Percentiles rank a stretch among this genome's conserved stretches.
phyloP scores from a whole-genome alignment of 2,329 filamentous ascomycete species.

The Fusarium setosum region DNA sequence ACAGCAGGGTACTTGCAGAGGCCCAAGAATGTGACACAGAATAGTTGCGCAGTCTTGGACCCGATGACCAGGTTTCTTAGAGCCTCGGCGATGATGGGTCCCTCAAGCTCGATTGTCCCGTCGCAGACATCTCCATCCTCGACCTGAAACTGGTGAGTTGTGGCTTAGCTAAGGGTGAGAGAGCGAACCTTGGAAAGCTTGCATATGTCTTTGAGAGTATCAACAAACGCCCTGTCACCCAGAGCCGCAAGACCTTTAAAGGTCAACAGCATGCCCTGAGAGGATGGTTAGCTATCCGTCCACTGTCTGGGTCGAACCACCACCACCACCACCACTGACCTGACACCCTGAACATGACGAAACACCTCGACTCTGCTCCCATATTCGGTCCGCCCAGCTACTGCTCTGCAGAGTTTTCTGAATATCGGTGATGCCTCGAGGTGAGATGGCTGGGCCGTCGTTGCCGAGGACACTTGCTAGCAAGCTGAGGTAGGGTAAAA shows the following conservation, averaged over 20 bases:
- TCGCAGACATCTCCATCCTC: conserved; percentile 67
- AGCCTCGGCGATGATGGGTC: conserved; percentile 62
- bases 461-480: conserved; percentile 13
- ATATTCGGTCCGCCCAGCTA: conserved; percentile 31
- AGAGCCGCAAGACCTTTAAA: conserved; percentile 57
- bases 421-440: conserved; percentile 4
- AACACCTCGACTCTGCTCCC: conserved; percentile 24
- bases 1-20: conserved; percentile 62
- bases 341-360: conserved; percentile 40
- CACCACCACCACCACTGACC: conserved; percentile 21
- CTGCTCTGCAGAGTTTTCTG: conserved; percentile 22
- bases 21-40: conserved; percentile 65
- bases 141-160: conserved; percentile 44
- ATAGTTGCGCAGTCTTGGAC: conserved; percentile 61
- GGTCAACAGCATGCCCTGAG: conserved; percentile 47
- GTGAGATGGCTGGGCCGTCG: conserved; percentile 7
- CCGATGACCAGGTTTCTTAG: conserved; percentile 59
- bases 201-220: conserved; percentile 46
- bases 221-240: conserved; percentile 55
- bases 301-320: not conserved
- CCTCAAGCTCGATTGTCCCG: conserved; percentile 63
- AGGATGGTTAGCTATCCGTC: not conserved
- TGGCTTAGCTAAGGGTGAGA: no score
- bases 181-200: conserved; percentile 46
- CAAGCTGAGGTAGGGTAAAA: conserved; percentile 21